Percentiles rank a stretch among this genome's conserved stretches.
These are phyloP conservation scores for Phoma sp. DNA, from an alignment of 2,329 filamentous ascomycete species.

Conservation along the genomic window DNA sequence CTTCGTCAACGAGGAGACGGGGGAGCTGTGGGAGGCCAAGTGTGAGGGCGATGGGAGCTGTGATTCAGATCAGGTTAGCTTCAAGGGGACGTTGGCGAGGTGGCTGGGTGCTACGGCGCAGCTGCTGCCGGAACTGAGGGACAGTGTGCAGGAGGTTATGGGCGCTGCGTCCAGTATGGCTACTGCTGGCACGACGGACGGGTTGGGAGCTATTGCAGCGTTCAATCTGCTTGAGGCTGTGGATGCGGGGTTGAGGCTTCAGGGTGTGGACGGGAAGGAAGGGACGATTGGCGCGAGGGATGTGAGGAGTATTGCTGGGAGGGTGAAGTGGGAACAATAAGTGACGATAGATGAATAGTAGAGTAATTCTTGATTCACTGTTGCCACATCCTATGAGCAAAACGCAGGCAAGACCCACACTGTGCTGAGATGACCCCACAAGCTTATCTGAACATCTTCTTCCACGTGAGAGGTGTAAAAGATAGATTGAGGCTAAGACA, in stretches of 20 bases:
- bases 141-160: conserved; percentile 22
- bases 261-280: conserved; percentile 18
- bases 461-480: no score
- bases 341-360: background rate
- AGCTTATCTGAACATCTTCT: no score
- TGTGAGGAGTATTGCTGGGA: conserved; percentile 20
- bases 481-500: background rate
- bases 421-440: no score
- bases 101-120: conserved; percentile 35
- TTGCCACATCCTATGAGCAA: no score
- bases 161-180: conserved; percentile 13
- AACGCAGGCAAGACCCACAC: no score
- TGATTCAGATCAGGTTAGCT: conserved; percentile 71
- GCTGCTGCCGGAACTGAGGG: conserved; percentile 26
- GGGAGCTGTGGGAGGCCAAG: conserved; percentile 60
- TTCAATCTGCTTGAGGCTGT: conserved; percentile 27
- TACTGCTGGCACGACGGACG: conserved; percentile 17
- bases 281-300: conserved; percentile 24
- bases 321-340: conserved; percentile 4
- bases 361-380: no score
- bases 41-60: conserved; percentile 66
- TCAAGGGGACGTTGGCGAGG: conserved; percentile 58
- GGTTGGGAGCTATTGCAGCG: conserved; percentile 19
- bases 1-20: conserved; percentile 29
- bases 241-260: conserved; percentile 26